Conservation (phyloP, 2,329 filamentous ascomycete species). For the Fusarium brachygibbosum region DNA sequence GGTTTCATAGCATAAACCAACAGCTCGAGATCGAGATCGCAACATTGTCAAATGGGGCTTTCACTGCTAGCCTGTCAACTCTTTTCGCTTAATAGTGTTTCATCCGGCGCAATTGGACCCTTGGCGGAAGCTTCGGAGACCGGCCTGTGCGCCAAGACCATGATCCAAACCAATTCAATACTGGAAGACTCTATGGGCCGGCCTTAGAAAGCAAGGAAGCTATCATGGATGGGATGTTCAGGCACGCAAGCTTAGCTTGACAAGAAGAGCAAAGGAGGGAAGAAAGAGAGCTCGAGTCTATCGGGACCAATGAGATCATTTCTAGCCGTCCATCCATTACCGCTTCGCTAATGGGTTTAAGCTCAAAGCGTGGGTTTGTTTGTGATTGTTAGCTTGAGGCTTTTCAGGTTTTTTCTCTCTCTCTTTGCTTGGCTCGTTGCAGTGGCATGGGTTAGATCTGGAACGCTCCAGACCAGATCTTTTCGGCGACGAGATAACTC, state of each 20-base stretch:
- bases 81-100: slow-evolving; percentile 16
- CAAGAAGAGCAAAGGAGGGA: slow-evolving; percentile 16
- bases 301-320: slow-evolving; percentile 27
- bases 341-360: slow-evolving; percentile 10
- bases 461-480: slow-evolving; percentile 42
- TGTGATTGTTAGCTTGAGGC: slow-evolving; percentile 26
- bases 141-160: slow-evolving; percentile 32
- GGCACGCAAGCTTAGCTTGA: slow-evolving; percentile 22
- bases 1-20: slow-evolving; percentile 27
- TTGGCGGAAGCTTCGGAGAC: slow-evolving; percentile 44
- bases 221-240: slow-evolving; percentile 26
- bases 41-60: slow-evolving; percentile 5
- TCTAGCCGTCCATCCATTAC: slow-evolving; percentile 17
- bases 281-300: slow-evolving; percentile 6
- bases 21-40: slow-evolving; percentile 43
- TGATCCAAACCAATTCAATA: not conserved
- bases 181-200: slow-evolving; percentile 43
- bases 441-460: slow-evolving; percentile 29
- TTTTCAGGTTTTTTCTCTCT: slow-evolving; percentile 21
- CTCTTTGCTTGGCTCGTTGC: slow-evolving; percentile 18
- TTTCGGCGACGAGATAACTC: slow-evolving; percentile 14
- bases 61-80: not conserved
- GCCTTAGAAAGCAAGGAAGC: slow-evolving; percentile 42
- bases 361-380: slow-evolving; percentile 11
- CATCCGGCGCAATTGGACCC: slow-evolving; percentile 27